A percentile compares a stretch with the other conserved stretches of the same genome.
Evolutionary conservation across 1,139 yeast species (phyloP).

Genomic region (Debaryomyces sp.): DNA sequence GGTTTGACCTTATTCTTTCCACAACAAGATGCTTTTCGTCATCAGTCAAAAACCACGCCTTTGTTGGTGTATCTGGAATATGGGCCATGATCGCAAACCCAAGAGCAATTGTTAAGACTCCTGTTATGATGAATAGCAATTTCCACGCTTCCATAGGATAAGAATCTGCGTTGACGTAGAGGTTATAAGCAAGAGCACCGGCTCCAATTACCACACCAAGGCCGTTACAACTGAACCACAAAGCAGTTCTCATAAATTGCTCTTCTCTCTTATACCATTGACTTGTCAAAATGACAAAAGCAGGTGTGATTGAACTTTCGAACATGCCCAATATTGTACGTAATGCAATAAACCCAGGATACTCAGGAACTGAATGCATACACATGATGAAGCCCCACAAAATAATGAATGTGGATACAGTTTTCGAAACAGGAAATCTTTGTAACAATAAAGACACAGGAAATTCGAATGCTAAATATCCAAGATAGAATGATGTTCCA

Average conservation of each 20-base stretch:
- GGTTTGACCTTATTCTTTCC: slow-evolving; percentile 28
- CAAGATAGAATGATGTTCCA: slow-evolving; percentile 56
- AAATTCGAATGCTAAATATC: slow-evolving; percentile 48
- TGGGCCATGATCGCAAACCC: slow-evolving; percentile 23
- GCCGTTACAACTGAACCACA: slow-evolving; percentile 29
- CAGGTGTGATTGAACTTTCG: slow-evolving; percentile 58
- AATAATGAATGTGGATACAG: slow-evolving; percentile 23
- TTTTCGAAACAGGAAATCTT: slow-evolving; percentile 29
- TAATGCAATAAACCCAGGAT: slow-evolving; percentile 28
- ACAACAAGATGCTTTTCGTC: slow-evolving; percentile 32
- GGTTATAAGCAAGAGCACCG: slow-evolving; percentile 24
- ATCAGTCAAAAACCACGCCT: slow-evolving; percentile 36
- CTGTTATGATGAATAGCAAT: slow-evolving; percentile 28
- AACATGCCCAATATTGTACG: slow-evolving; percentile 48
- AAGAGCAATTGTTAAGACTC: slow-evolving; percentile 24
- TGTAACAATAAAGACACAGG: slow-evolving; percentile 47
- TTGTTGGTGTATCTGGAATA: slow-evolving; percentile 28
- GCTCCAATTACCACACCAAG: slow-evolving; percentile 24
- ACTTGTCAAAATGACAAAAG: slow-evolving; percentile 50
- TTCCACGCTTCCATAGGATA: slow-evolving; percentile 27
- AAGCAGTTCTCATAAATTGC: slow-evolving; percentile 20
- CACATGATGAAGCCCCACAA: slow-evolving; percentile 30
- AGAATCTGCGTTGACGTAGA: slow-evolving; percentile 13
- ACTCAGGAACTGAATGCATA: slow-evolving; percentile 27
- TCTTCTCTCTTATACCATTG: slow-evolving; percentile 25